Base-by-base conservation (phyloP, 192 early-diverging fungal genomes). In the Haplosporangium gracile region DNA sequence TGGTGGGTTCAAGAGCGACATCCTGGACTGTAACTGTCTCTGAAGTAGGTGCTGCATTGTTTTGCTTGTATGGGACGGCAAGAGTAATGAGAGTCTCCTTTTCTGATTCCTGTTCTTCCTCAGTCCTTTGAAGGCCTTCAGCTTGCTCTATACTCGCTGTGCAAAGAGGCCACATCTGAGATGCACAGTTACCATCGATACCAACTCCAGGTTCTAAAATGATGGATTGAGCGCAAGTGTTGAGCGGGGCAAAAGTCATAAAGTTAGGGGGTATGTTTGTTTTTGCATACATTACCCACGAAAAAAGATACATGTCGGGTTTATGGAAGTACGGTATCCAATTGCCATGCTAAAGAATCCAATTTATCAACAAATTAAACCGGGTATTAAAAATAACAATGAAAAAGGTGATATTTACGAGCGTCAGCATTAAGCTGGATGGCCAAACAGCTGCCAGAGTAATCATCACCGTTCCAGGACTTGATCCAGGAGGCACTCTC, bases 401-500 rank as follows among this genome's bases (percentile, higher is more conserved):
- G 8, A 75, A 60, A 76, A 47, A 7, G 5, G 26, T 32, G 26
- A 72, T 24, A 26, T 53, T 75, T 84, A 84, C 77, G 38, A 34
- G 38, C 34, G 0, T 55, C 77, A 26, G 57, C 68, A 10, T 16
- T 42, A 16, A 69, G 70, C 43, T 68, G 60, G 18, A 80, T 36
- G 5, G 68, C 80, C 32, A 85, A 8, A 65, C 83, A 85, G 36
- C 83, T 76, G 34, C 38, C 32, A n/a, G 68, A 57, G 70, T 85
- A 85, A 20, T 76, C 74, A 40, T 85, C 83, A 5, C 70, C 74
- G 26, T 85, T 85, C 83, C 83, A 85, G 32, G 83, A 45, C 47
- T 65, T 79, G 42, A 85, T 85, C 83, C 83, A 85, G 11, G 78
- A 85, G 18, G 53, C 4, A 29, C 76, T 78, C 39, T 79, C 72